Base-by-base conservation (phyloP, 208 protist species). In the Trypanosoma rangeli region DNA sequence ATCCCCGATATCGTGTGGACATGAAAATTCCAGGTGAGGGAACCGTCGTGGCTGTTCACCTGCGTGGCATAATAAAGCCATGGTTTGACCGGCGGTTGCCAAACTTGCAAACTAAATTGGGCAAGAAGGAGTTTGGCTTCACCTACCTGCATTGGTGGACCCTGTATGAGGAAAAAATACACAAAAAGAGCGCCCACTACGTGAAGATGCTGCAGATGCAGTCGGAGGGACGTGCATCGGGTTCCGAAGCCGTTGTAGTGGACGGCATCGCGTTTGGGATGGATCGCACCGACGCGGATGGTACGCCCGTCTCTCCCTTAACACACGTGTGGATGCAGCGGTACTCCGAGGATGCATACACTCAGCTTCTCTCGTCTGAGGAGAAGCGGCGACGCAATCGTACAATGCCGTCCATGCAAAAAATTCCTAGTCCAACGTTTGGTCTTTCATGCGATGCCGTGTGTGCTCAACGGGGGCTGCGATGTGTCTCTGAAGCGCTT, bases 321-420 rank as follows among this genome's bases (percentile, higher is more conserved):
- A 78, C 73, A 20, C 77, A 82, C 71, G 65, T 82, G 10, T 82
- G 77, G 77, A 77, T 82, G 74, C 49, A 73, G 49, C 31, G 77
- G 28, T 22, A 71, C 53, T 59, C 68, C 9, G 9, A 33, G 18
- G 61, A 64, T 52, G 29, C 56, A 28, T 80, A 82, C 44, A 35
- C 80, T 8, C 77, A 82, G 60, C 59, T 69, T 46, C 48, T 85
- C 10, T 69, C 65, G 0, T 33, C 46, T 15, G 72, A 70, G 24
- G 73, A 68, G 22, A 73, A 44, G 16, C 42, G 55, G 24, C 33
- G 55, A 33, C 62, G 68, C 28, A 80, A 80, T 54, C 49, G 42
- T 16, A 75, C 62, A 13, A 0, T 70, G 3, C 70, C 70, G 5
- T 52, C 24, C 16, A 33, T 73, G 37, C 57, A n/a, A 22, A 67